These are phyloP conservation scores for Ciborinia camelliae DNA, from an alignment of 2,329 filamentous ascomycete genomes.

Conservation along the genomic window DNA sequence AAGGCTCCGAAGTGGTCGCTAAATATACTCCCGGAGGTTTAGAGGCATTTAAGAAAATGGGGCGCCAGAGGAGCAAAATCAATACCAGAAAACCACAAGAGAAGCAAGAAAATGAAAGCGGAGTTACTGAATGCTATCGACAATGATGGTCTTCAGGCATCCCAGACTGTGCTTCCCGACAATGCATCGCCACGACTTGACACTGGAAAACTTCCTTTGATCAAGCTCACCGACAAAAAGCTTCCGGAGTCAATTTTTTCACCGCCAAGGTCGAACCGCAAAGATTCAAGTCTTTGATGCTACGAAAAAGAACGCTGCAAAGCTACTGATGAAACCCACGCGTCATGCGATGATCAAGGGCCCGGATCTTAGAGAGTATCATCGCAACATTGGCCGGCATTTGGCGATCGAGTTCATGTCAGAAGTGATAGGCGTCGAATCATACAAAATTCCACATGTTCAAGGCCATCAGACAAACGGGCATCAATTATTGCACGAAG, in stretches of 20 bases:
- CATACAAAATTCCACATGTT: constrained; percentile 49
- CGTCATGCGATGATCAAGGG: constrained; percentile 49
- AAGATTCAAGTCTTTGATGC: constrained; percentile 39
- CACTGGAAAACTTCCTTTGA: constrained; percentile 41
- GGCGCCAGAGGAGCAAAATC: constrained; percentile 38
- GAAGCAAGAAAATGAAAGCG: constrained; percentile 53
- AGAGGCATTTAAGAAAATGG: constrained; percentile 43
- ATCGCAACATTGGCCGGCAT: constrained; percentile 50
- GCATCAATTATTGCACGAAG: constrained; percentile 46
- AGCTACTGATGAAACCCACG: constrained; percentile 52
- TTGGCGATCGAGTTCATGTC: constrained; percentile 49
- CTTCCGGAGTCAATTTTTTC: neutral
- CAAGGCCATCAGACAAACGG: constrained; percentile 46
- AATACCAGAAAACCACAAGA: constrained; percentile 39
- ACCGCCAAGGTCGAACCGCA: neutral
- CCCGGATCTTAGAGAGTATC: constrained; percentile 46
- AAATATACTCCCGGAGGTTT: constrained; percentile 17
- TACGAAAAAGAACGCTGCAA: constrained; percentile 44
- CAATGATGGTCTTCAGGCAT: constrained; percentile 40
- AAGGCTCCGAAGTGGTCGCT: constrained; percentile 51
- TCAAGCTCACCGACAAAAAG: constrained; percentile 24
- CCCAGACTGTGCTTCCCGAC: constrained; percentile 47
- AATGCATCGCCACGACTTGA: constrained; percentile 44
- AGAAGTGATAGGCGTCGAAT: constrained; percentile 48
- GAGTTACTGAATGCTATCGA: constrained; percentile 45